Evolutionary conservation across 1,284 basidiomycete genomes (phyloP).

Genomic region (Ceratobasidium sp.): DNA sequence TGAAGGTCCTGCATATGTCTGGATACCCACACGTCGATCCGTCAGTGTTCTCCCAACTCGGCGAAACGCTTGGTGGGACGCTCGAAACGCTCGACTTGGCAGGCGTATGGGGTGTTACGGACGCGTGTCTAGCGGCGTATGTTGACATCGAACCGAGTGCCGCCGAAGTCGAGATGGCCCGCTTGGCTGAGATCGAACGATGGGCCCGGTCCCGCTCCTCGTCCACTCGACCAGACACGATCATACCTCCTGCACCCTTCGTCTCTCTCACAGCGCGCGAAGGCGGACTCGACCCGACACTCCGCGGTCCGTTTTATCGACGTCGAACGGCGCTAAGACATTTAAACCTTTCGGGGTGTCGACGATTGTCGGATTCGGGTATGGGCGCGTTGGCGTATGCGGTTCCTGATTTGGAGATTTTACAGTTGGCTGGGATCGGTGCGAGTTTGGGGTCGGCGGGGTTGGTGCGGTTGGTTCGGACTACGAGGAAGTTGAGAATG

Average conservation of each 20-base stretch:
- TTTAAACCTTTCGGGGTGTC: conserved; percentile 81
- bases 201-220: conserved; percentile 2
- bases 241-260: conserved; percentile 32
- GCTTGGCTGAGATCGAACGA: conserved; percentile 13
- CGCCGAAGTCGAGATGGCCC: conserved; percentile 10
- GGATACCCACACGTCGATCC: conserved; percentile 12
- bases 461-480: conserved; percentile 76
- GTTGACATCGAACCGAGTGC: conserved; percentile 20
- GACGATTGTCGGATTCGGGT: conserved; percentile 77
- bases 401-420: conserved; percentile 79
- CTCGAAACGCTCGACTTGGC: conserved; percentile 34
- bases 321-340: conserved; percentile 82
- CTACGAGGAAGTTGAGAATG: conserved; percentile 76
- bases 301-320: conserved; percentile 64
- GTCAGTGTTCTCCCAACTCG: conserved; percentile 19
- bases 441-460: conserved; percentile 76
- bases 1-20: conserved; percentile 18
- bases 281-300: conserved; percentile 70
- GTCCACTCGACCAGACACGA: not conserved
- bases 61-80: conserved; percentile 17
- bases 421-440: conserved; percentile 86
- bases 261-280: conserved; percentile 72
- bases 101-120: conserved; percentile 21
- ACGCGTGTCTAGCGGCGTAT: conserved; percentile 44
- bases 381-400: conserved; percentile 74